Conservation (phyloP, 116 monocot genomes). For the Cymodocea nodosa region DNA sequence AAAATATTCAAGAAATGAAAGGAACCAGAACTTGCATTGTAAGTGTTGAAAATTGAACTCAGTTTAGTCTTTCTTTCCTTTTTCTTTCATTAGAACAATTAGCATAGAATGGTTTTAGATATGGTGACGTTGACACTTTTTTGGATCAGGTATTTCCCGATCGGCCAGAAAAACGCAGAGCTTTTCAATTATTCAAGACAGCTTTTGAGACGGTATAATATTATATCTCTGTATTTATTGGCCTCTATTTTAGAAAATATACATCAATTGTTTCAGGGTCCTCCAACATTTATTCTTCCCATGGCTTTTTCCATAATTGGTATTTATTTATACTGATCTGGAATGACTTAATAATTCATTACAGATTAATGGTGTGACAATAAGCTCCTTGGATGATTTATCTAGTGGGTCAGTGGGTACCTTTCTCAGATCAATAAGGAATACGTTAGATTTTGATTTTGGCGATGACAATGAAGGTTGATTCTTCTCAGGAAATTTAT, state of each 20-base stretch:
- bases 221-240: neutral
- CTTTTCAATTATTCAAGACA: constrained; percentile 65
- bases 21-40: constrained; percentile 75
- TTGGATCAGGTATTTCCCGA: constrained; percentile 78
- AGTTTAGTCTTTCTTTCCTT: constrained; percentile 1
- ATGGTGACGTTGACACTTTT: neutral
- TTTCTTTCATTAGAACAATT: neutral
- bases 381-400: constrained; percentile 88
- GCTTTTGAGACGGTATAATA: constrained; percentile 60
- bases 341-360: constrained; percentile 1
- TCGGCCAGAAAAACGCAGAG: constrained; percentile 87
- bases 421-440: constrained; percentile 78
- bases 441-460: constrained; percentile 92
- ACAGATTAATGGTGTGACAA: constrained; percentile 58
- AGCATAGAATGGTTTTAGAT: neutral
- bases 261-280: too few relatives aligned
- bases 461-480: constrained; percentile 76
- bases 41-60: constrained; percentile 18
- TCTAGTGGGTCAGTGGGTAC: constrained; percentile 52
- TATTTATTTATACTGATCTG: neutral
- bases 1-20: constrained; percentile 68
- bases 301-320: too few relatives aligned
- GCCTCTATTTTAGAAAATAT: neutral
- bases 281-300: too few relatives aligned
- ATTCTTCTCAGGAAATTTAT: neutral